phyloP scores from a whole-genome alignment of 1,284 basidiomycete genomes.

The Puccinia coronata region DNA sequence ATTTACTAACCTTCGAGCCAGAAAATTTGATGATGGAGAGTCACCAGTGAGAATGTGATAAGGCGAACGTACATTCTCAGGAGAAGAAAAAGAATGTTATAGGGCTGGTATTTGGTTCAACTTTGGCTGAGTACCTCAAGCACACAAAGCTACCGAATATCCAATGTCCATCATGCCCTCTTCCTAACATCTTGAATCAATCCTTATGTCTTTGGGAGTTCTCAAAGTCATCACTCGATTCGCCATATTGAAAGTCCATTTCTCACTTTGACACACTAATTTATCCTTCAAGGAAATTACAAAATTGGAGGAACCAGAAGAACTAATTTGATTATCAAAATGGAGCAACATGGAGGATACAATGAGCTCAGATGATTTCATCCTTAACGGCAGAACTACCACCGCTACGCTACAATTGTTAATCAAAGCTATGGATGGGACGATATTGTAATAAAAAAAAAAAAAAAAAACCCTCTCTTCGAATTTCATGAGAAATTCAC shows the following conservation, averaged over 20 bases:
- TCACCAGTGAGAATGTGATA: too few relatives aligned
- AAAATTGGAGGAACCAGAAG: background rate
- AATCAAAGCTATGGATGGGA: background rate
- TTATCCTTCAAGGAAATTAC: background rate
- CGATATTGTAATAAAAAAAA: too few relatives aligned
- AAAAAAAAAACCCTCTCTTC: conserved; percentile 11
- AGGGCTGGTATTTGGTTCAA: too few relatives aligned
- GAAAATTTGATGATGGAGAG: too few relatives aligned
- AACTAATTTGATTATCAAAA: background rate
- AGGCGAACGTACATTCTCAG: too few relatives aligned
- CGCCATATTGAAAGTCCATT: background rate
- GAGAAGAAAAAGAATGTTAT: too few relatives aligned
- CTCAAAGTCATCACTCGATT: background rate
- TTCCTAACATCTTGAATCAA: background rate
- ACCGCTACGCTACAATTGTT: conserved; percentile 1
- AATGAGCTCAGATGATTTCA: background rate
- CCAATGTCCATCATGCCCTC: background rate
- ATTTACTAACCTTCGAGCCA: too few relatives aligned
- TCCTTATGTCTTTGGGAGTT: background rate
- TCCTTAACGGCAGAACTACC: background rate
- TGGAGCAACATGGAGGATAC: background rate
- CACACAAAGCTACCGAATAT: too few relatives aligned
- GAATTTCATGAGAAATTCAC: background rate
- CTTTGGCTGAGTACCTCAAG: too few relatives aligned
- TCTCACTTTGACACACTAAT: background rate